Evolutionary conservation across 148 eudicot genomes (phyloP).

Genomic region (Chenopodium formosanum): DNA sequence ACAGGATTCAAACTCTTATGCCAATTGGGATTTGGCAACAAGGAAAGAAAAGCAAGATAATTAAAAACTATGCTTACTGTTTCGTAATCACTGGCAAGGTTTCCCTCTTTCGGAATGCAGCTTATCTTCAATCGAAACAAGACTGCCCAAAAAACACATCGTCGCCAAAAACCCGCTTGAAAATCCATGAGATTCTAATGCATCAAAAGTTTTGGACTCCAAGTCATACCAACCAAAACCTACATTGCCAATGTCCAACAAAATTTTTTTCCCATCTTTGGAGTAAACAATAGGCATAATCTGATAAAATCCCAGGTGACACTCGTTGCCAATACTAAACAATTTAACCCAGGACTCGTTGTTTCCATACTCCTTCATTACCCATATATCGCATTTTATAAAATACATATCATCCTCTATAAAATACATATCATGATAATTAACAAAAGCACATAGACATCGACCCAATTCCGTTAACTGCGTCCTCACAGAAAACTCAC

Average conservation of each 20-base stretch:
- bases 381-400: background rate
- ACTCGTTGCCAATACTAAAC: background rate
- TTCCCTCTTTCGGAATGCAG: too few species aligned
- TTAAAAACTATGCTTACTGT: too few species aligned
- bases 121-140: too few species aligned
- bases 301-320: accelerated
- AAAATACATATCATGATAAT: too few species aligned
- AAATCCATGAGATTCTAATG: background rate
- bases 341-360: slow-evolving; percentile 13
- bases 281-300: background rate
- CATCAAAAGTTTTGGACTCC: background rate
- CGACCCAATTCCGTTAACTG: too few species aligned
- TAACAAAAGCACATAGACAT: too few species aligned
- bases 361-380: slow-evolving; percentile 16
- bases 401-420: too few species aligned
- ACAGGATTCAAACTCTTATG: too few species aligned
- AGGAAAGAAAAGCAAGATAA: too few species aligned
- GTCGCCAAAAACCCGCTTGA: background rate
- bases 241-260: background rate
- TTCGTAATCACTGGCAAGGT: too few species aligned
- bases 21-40: too few species aligned
- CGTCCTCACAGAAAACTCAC: accelerated
- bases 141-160: slow-evolving; percentile 1
- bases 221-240: slow-evolving; percentile 6
- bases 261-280: slow-evolving; percentile 7